Base-by-base conservation (phyloP, 1,284 basidiomycete genomes). In the Malassezia globosa region DNA sequence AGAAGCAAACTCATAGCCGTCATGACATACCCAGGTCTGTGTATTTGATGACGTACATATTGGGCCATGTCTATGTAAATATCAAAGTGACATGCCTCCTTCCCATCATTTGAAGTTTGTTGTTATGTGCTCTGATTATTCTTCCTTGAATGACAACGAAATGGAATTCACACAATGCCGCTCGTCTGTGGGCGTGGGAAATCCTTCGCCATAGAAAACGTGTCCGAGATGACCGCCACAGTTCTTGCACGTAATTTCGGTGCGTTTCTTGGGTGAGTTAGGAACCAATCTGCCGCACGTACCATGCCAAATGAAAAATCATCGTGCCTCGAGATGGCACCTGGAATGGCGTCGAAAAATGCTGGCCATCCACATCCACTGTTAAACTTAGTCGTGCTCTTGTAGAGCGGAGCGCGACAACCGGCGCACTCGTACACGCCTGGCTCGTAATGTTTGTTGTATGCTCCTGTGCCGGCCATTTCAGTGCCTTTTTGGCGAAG, bases 291-390 rank as follows among this genome's bases (percentile, higher is more conserved):
- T 7, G 3, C 11, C n/a, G 25, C 10, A 51, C 51, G 24, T 42
- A 63, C 59, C 73, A 74, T 75, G 36, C 74, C 74, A 60, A 73
- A 72, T 10, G 72, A 72, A 22, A 58, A 54, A 60, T 75, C 75
- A 38, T 72, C 70, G 40, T 75, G 72, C 34, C 76, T 77, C 46
- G 72, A 78, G n/a, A 94, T 85, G 11, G 89, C 86, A 27, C 88
- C 89, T 1, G 88, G 89, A 51, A 94, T 81, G 2, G 87, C 85
- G 66, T 92, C 88, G 69, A 84, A 95, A 77, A 90, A 95, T 1
- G 88, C 88, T n/a, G 88, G 89, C 88, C 88, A 95, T 25, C 88
- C 89, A 65, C 88, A 95, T 8, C 87, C 87, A 48, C 84, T 87
- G 63, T 85, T 79, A 74, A 94, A 95, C 74, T 95, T 95, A 57